Base-by-base conservation (phyloP, 2,329 filamentous ascomycete genomes). In the Bretziella fagacearum region DNA sequence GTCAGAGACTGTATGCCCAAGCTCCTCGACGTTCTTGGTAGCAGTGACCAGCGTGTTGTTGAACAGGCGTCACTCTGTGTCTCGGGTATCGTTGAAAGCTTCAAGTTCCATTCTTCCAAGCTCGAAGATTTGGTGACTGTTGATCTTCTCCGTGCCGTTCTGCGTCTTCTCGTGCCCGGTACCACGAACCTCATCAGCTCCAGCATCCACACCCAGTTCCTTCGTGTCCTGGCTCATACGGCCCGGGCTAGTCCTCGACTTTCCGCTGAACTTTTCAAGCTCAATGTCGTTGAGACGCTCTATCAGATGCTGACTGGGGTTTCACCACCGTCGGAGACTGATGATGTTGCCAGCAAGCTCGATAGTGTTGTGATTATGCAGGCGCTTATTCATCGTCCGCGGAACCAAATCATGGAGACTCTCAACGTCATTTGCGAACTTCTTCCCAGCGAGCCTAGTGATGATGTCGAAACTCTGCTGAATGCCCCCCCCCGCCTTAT, bases 321-420 rank as follows among this genome's bases (percentile, higher is more conserved):
- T 2, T 96, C 91, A 0, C 87, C 91, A 1, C 91, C 91, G 1
- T 74, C 70, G 52, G 83, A 81, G 27, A 79, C 73, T 1, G 79
- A 86, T 29, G 79, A 89, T 59, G 74, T 85, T 49, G 81, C 79
- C 25, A 81, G 76, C 30, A 94, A 93, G 63, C 81, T 96, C 53
- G 89, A 96, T 62, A 94, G 86, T 58, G 89, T 96, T 47, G 76
- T 98, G 39, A 91, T 98, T 56, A 98, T 98, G 93, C 91, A 98
- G 64, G 86, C 93, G 30, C 70, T 98, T 53, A 94, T 98, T 45
- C 91, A 96, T 58, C 79, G 89, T 33, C 91, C 91, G 5, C 79
- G 87, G 48, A 93, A 98, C 55, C 91, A 98, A 62, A 84, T 98
- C 15, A 91, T 89, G 55, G 91, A 98, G 66, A 95, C 93, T 1